Base-by-base conservation (phyloP, 768 basidiomycete species). In the Psilocybe cubensis region DNA sequence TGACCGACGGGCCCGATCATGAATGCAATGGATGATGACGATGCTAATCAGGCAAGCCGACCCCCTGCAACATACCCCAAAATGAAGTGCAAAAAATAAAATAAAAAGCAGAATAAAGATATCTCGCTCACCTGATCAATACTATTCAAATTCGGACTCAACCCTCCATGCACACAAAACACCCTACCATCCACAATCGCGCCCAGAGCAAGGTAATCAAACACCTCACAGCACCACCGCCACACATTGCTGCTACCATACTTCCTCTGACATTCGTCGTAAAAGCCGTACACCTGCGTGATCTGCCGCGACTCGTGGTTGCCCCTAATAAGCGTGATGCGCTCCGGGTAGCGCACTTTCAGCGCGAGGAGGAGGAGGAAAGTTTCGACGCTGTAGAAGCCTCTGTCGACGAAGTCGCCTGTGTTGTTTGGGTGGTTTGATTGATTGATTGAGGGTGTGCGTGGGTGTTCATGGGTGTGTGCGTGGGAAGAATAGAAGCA, bases 221-320 rank as follows among this genome's bases (percentile, higher is more conserved):
- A 99, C 8, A 98, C 95, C 68, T 98, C 96, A 71, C 95, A 98
- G 73, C 96, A 98, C 86, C 94, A 97, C 62, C 96, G 76, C 96
- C 96, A 98, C 54, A 98, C 96, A 72, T 94, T 94, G 58, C 86
- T 87, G 65, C 84, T 87, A 3, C 96, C 96, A 66, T 97, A 98
- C 72, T 98, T 98, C 31, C 96, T 78, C 72, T 94, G 92, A 71
- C 96, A 98, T 70, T 98, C 96, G 73, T 98, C 96, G 73, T 92
- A 94, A 68, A 94, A 94, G 18, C 92, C 92, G 69, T 94, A 94
- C 0, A 94, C 93, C 70, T 98, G 96, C 0, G 96, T 98, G 64
- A 98, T 98, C 70, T 98, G 96, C 3, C 96, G 83, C 5, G 92
- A 94, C 72, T 98, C 96, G 78, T 98, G 96, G 82, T 98, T 98